These are phyloP conservation scores for Cercospora zeae-maydis DNA, from an alignment of 2,329 filamentous ascomycete species.

Conservation along the genomic window DNA sequence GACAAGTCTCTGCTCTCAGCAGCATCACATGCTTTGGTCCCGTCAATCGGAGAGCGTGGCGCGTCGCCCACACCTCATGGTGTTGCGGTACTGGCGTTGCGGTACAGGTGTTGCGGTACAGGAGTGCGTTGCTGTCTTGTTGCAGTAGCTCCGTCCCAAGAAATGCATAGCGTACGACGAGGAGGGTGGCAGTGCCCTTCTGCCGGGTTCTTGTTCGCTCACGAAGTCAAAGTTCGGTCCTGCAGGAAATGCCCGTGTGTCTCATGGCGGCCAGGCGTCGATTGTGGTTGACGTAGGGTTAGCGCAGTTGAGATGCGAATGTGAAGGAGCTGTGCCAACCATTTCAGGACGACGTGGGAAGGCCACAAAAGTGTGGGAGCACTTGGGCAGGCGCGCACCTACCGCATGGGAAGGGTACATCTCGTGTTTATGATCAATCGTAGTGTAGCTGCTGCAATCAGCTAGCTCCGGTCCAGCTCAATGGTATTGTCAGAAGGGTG, in stretches of 20 bases:
- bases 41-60: background rate
- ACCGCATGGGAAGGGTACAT: background rate
- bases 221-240: background rate
- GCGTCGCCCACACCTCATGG: background rate
- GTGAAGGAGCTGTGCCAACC: background rate
- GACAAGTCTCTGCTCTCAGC: background rate
- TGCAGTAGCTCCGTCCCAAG: background rate
- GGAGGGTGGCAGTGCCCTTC: background rate
- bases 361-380: background rate
- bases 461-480: background rate
- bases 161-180: background rate
- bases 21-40: background rate
- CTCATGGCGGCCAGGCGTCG: background rate
- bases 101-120: background rate
- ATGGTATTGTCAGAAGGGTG: background rate
- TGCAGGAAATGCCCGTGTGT: background rate
- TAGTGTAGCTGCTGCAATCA: background rate
- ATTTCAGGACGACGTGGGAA: background rate
- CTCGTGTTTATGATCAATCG: background rate
- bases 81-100: no score
- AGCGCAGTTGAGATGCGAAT: background rate
- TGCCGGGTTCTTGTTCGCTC: background rate
- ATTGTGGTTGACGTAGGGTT: background rate
- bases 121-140: background rate
- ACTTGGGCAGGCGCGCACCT: constrained; percentile 1